phyloP scores from a whole-genome alignment of 2,329 filamentous ascomycete species.

The Aspergillus costaricaensis region DNA sequence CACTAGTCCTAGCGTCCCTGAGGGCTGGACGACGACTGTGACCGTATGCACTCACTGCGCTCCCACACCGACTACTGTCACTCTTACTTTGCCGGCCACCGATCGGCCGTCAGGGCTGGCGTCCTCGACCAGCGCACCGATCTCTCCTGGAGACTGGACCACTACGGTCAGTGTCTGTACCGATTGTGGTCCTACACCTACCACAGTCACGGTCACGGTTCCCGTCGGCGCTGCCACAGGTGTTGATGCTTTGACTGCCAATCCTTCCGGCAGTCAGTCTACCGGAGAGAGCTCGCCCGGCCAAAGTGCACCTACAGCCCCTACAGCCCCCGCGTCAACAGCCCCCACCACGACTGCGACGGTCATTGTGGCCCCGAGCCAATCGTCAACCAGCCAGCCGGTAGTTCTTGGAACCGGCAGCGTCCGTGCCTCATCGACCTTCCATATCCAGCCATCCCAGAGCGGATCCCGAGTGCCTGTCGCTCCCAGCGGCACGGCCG shows the following conservation, averaged over 20 bases:
- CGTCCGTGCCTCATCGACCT: conserved; percentile 19
- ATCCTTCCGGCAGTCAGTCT: conserved; percentile 1
- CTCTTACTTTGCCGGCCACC: conserved; percentile 15
- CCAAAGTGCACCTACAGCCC: background rate
- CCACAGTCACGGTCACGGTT: conserved; percentile 14
- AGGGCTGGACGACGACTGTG: conserved; percentile 22
- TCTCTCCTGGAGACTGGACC: conserved; percentile 35
- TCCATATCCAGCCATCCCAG: conserved; percentile 17
- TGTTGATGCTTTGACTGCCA: background rate
- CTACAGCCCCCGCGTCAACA: background rate
- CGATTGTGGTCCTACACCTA: conserved; percentile 4
- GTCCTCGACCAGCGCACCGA: conserved; percentile 15
- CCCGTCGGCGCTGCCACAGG: conserved; percentile 5
- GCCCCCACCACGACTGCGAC: conserved; percentile 7
- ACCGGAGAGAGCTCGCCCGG: conserved; percentile 8
- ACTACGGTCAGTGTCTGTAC: background rate
- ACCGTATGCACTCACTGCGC: conserved; percentile 1
- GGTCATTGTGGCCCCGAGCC: conserved; percentile 1
- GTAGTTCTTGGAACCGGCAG: conserved; percentile 6
- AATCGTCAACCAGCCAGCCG: conserved; percentile 11
- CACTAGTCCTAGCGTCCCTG: conserved; percentile 16
- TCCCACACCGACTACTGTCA: background rate
- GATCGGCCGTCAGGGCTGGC: conserved; percentile 19
- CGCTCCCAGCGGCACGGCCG: conserved; percentile 21
- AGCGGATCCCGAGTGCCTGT: conserved; percentile 11